Evolutionary conservation across 139 green algal genomes (phyloP).

Genomic region (Tetratostichococcus sp.): DNA sequence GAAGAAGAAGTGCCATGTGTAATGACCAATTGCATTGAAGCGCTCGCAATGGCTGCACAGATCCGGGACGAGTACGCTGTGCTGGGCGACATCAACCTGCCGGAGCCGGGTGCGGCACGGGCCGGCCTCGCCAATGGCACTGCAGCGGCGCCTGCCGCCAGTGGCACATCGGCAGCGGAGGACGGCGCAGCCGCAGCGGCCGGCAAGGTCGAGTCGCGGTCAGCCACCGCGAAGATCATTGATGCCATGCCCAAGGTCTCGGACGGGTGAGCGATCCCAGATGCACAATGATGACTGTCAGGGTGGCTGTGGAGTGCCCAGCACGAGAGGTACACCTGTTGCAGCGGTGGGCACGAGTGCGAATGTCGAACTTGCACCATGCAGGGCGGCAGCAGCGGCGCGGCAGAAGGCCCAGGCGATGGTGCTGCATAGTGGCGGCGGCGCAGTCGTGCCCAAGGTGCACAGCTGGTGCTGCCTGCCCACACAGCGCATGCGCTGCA

Average conservation of each 20-base stretch:
- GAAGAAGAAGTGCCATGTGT: too few relatives aligned
- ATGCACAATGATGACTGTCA: too few relatives aligned
- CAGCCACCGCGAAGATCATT: conserved; percentile 62
- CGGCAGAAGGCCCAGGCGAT: conserved; percentile 10
- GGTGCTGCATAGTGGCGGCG: conserved; percentile 12
- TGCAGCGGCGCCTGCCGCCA: neutral
- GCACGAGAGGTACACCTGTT: too few relatives aligned
- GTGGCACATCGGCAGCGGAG: neutral
- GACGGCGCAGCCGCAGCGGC: conserved; percentile 1
- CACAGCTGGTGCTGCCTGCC: too few relatives aligned
- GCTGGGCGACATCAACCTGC: conserved; percentile 35
- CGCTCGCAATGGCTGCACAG: too few relatives aligned
- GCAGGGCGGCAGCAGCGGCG: neutral
- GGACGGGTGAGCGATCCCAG: conserved; percentile 8
- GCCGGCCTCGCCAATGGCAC: neutral
- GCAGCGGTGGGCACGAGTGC: too few relatives aligned
- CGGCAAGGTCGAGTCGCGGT: conserved; percentile 37
- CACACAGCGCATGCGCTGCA: too few relatives aligned
- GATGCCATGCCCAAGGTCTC: conserved; percentile 51
- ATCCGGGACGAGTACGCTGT: conserved; percentile 50
- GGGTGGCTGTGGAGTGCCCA: too few relatives aligned
- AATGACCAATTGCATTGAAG: too few relatives aligned
- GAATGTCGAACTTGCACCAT: neutral
- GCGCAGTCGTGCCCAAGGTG: conserved; percentile 36
- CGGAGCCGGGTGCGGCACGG: conserved; percentile 6